A percentile compares a stretch with the other conserved stretches of the same genome.
phyloP scores from a whole-genome alignment of 2,329 filamentous ascomycete genomes.

The Beauveria sp. region DNA sequence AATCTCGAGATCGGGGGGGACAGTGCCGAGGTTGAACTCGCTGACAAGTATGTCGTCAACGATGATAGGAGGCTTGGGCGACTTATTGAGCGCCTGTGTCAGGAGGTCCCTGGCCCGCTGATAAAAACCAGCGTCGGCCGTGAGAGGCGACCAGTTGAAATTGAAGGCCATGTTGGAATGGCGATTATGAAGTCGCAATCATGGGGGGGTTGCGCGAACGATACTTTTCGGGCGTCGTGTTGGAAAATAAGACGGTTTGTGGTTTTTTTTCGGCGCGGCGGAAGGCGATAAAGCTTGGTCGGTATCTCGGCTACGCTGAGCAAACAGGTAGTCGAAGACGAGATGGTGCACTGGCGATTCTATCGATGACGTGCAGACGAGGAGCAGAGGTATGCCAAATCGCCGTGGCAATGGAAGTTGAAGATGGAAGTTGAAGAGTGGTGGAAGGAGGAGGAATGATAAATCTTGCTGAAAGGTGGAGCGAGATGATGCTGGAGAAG shows the following conservation, averaged over 20 bases:
- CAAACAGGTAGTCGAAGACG: not conserved
- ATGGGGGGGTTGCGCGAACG: constrained; percentile 21
- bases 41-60: constrained; percentile 98
- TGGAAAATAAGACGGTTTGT: not conserved
- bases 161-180: constrained; percentile 90
- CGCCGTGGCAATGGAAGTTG: not conserved
- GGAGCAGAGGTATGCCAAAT: not conserved
- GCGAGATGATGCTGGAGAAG: constrained; percentile 7
- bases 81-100: constrained; percentile 93
- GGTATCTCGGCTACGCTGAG: not conserved
- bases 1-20: constrained; percentile 92
- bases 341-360: not conserved
- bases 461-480: not conserved
- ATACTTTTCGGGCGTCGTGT: not conserved
- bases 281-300: not conserved
- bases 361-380: not conserved
- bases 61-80: constrained; percentile 95
- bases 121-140: constrained; percentile 88
- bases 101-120: constrained; percentile 87
- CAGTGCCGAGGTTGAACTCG: constrained; percentile 91
- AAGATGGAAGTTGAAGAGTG: not conserved
- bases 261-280: not conserved
- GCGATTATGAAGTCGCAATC: constrained; percentile 29
- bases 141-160: constrained; percentile 99
- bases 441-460: not conserved